Percentiles rank a stretch among this genome's conserved stretches.
phyloP scores from a whole-genome alignment of 2,329 filamentous ascomycete species.

The Ceratocystiopsis minuta region DNA sequence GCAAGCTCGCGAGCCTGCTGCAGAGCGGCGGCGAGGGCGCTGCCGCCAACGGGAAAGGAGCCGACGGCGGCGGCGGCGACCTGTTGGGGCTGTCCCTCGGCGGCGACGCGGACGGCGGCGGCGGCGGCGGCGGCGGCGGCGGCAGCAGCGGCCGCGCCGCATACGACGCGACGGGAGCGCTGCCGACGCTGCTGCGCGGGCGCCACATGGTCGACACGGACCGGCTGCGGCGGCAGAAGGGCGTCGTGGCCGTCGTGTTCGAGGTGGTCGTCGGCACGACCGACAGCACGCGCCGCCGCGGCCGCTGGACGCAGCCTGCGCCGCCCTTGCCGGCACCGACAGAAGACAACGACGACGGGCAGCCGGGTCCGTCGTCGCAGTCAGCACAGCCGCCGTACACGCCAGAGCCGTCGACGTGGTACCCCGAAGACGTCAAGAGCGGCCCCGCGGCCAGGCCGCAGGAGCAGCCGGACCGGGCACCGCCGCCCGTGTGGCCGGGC shows the following conservation, averaged over 20 bases:
- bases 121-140: slow-evolving; percentile 3
- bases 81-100: too few relatives aligned
- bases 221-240: slow-evolving; percentile 70
- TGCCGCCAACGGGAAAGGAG: slow-evolving; percentile 4
- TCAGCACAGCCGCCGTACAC: slow-evolving; percentile 9
- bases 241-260: slow-evolving; percentile 73
- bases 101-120: slow-evolving; percentile 10
- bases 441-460: too few relatives aligned
- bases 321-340: slow-evolving; percentile 11
- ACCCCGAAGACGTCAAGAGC: slow-evolving; percentile 10
- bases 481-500: background rate
- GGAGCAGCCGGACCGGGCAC: too few relatives aligned
- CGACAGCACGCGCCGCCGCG: slow-evolving; percentile 46
- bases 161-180: too few relatives aligned
- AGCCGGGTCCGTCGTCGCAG: background rate
- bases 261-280: slow-evolving; percentile 75
- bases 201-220: slow-evolving; percentile 65
- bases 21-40: slow-evolving; percentile 36
- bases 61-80: slow-evolving; percentile 14
- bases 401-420: slow-evolving; percentile 2
- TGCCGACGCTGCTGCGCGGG: slow-evolving; percentile 8
- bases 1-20: slow-evolving; percentile 58
- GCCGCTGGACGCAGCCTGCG: slow-evolving; percentile 9
- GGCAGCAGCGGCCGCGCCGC: slow-evolving; percentile 1
- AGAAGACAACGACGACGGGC: slow-evolving; percentile 6